phyloP scores from a whole-genome alignment of 2,329 filamentous ascomycete genomes.

The Fonsecaea nubica region DNA sequence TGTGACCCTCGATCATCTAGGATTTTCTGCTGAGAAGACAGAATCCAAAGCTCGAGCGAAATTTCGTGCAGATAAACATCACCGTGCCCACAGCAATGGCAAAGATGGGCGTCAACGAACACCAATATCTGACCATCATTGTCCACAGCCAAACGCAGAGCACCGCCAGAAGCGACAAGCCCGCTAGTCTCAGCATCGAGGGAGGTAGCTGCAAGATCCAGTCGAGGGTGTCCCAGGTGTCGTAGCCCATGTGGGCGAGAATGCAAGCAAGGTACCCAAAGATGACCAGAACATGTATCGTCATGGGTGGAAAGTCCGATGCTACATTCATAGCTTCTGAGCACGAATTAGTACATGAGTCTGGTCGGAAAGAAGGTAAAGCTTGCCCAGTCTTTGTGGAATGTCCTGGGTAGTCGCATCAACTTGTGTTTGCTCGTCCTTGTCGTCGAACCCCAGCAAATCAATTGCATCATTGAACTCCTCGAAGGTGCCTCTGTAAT shows the following conservation, averaged over 20 bases:
- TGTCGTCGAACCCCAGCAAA: background rate
- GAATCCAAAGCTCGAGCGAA: background rate
- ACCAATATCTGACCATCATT: background rate
- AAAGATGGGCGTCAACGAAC: background rate
- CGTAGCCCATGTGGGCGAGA: background rate
- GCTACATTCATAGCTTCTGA: background rate
- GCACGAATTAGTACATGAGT: background rate
- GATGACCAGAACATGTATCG: background rate
- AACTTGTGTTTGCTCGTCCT: background rate
- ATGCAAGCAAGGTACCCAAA: background rate
- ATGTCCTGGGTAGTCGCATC: background rate
- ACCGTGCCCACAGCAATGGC: background rate
- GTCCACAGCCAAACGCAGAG: background rate
- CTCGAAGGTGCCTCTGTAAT: background rate
- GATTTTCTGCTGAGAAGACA: background rate
- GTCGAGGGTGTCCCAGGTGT: background rate
- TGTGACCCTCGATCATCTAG: background rate
- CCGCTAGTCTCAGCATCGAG: background rate
- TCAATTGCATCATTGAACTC: constrained; percentile 4
- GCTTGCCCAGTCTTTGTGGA: background rate
- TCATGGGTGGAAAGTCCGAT: background rate
- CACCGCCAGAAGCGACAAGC: background rate
- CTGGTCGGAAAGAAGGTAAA: background rate
- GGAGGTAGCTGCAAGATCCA: background rate
- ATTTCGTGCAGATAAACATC: background rate